Percentiles rank a stretch among this genome's conserved stretches.
Evolutionary conservation across 1,139 yeast species (phyloP).

Genomic region (Pichia sp.): DNA sequence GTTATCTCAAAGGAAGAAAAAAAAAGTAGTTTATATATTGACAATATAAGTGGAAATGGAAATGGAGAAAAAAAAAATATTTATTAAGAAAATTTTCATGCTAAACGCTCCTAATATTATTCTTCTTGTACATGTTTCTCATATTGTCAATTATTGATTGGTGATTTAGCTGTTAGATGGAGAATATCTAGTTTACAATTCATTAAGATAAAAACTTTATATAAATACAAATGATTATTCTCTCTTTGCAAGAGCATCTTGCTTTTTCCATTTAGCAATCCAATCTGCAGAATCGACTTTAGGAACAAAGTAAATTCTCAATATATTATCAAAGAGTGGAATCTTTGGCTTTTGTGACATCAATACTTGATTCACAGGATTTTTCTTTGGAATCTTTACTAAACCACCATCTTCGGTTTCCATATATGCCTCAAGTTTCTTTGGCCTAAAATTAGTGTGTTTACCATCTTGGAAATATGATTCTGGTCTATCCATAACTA

Average conservation of each 20-base stretch:
- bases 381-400: constrained; percentile 76
- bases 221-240: neutral
- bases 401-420: constrained; percentile 82
- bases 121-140: too few species aligned
- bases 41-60: too few species aligned
- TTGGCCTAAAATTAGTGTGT: constrained; percentile 52
- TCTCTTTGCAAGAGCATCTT: constrained; percentile 51
- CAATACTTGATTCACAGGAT: constrained; percentile 57
- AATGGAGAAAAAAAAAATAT: too few species aligned
- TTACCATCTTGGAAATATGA: constrained; percentile 65
- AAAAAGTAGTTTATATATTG: neutral
- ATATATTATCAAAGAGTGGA: constrained; percentile 72
- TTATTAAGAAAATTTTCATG: too few species aligned
- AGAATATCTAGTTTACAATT: too few species aligned
- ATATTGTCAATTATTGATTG: too few species aligned
- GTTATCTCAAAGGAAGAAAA: neutral
- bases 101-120: too few species aligned
- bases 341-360: constrained; percentile 57
- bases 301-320: constrained; percentile 76
- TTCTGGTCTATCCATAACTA: constrained; percentile 57
- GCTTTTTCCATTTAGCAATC: constrained; percentile 64
- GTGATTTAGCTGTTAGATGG: too few species aligned
- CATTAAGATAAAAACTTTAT: too few species aligned
- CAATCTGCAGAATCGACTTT: constrained; percentile 58
- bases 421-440: constrained; percentile 65